A percentile compares a stretch with the other conserved stretches of the same genome.
Conservation (phyloP, 768 basidiomycete species). For the Russula virescens region DNA sequence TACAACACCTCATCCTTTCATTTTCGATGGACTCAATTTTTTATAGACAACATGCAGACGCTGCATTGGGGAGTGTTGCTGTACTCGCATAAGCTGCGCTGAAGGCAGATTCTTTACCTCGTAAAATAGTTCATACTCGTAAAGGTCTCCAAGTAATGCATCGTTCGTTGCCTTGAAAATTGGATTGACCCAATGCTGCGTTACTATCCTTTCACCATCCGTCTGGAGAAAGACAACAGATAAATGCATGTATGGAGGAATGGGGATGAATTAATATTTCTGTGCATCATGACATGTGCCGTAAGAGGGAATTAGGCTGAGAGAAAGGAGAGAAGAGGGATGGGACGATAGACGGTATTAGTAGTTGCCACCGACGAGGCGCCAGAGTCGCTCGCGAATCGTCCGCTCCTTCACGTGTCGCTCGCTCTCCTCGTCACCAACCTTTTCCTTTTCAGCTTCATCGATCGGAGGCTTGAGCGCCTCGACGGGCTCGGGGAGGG, state of each 20-base stretch:
- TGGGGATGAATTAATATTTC: no score
- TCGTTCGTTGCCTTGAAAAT: no score
- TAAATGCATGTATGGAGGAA: no score
- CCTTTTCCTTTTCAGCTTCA: neutral
- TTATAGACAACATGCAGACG: neutral
- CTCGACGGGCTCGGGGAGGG: conserved; percentile 11
- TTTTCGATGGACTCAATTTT: neutral
- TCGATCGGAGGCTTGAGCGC: neutral
- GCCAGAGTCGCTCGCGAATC: conserved; percentile 22
- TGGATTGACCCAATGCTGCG: neutral
- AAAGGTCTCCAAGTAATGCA: neutral
- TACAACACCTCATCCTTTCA: neutral
- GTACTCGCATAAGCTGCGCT: neutral
- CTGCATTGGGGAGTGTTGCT: neutral
- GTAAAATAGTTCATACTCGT: neutral
- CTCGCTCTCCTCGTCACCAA: conserved; percentile 2
- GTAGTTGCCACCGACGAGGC: conserved; percentile 18
- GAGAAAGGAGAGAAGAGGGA: no score
- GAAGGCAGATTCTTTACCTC: neutral
- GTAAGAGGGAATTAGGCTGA: no score
- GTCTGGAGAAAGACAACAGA: neutral
- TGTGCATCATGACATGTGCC: no score
- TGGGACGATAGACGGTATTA: neutral
- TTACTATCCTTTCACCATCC: neutral
- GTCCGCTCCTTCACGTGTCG: conserved; percentile 16